phyloP scores from a whole-genome alignment of 1,284 basidiomycete genomes.

The Pseudozyma flocculosa region DNA sequence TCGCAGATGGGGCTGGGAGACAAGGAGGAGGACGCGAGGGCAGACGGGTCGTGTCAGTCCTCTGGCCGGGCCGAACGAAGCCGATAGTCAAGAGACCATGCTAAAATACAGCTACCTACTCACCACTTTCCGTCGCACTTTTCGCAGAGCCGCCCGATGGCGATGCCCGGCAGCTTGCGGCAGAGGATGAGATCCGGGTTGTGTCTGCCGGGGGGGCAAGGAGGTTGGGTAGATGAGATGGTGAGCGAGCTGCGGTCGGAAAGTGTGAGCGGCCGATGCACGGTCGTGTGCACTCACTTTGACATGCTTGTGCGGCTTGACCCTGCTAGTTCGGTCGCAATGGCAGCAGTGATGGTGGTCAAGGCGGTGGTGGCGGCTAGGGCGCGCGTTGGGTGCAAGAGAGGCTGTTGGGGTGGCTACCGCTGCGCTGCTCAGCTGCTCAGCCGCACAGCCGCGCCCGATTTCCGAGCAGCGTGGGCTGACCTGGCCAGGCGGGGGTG shows the following conservation, averaged over 20 bases:
- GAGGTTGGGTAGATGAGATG: not conserved
- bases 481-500: no score
- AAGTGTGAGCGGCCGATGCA: not conserved
- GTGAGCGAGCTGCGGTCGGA: not conserved
- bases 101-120: constrained; percentile 55
- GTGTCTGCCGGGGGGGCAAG: constrained; percentile 26
- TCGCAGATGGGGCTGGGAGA: constrained; percentile 87
- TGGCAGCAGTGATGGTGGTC: not conserved
- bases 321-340: no score
- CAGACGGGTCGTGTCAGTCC: no score
- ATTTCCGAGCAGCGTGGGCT: no score
- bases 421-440: no score
- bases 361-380: not conserved
- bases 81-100: no score
- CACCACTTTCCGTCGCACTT: constrained; percentile 99
- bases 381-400: no score
- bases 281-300: constrained; percentile 19
- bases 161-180: constrained; percentile 87
- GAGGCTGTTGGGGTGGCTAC: no score
- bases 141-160: constrained; percentile 95
- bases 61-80: no score
- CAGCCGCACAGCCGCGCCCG: no score
- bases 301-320: no score
- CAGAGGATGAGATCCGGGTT: constrained; percentile 89
- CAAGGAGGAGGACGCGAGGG: not conserved